phyloP scores from a whole-genome alignment of 768 basidiomycete species.

The Xerocomus potaroensis region DNA sequence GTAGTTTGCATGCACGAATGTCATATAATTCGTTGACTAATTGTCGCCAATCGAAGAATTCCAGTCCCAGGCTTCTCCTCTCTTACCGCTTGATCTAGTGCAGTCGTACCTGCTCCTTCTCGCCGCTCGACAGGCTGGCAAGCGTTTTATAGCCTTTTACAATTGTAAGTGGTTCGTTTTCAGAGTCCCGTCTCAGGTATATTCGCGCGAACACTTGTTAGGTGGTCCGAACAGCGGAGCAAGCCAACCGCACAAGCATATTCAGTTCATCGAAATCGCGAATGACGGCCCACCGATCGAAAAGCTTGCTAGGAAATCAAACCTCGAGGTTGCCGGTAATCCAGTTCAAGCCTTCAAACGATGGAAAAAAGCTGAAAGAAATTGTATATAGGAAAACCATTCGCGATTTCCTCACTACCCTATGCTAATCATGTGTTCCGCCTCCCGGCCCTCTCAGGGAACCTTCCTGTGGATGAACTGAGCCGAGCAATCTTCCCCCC shows the following conservation, averaged over 20 bases:
- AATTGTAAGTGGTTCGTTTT: constrained; percentile 57
- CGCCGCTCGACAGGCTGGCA: constrained; percentile 59
- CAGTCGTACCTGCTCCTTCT: constrained; percentile 70
- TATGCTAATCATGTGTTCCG: constrained; percentile 82
- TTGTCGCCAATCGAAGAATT: constrained; percentile 51
- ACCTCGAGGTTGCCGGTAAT: constrained; percentile 43
- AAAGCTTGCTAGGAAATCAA: constrained; percentile 51
- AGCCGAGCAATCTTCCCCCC: constrained; percentile 50
- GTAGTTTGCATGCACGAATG: too few relatives aligned
- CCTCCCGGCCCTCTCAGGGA: constrained; percentile 23
- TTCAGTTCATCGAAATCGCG: constrained; percentile 76
- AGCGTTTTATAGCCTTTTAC: constrained; percentile 77
- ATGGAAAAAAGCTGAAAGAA: constrained; percentile 1
- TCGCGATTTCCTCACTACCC: constrained; percentile 60
- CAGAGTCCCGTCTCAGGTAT: background rate
- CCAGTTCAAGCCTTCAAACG: background rate
- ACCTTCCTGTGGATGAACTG: constrained; percentile 37
- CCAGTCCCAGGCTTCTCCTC: constrained; percentile 72
- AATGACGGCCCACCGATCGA: constrained; percentile 75
- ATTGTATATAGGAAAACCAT: constrained; percentile 56
- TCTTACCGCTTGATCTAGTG: constrained; percentile 74
- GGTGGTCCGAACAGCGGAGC: constrained; percentile 80
- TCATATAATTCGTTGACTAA: too few relatives aligned
- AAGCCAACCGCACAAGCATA: constrained; percentile 86
- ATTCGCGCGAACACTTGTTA: constrained; percentile 23